Conservation (phyloP, 2,329 filamentous ascomycete genomes). For the Scorias spongiosa region DNA sequence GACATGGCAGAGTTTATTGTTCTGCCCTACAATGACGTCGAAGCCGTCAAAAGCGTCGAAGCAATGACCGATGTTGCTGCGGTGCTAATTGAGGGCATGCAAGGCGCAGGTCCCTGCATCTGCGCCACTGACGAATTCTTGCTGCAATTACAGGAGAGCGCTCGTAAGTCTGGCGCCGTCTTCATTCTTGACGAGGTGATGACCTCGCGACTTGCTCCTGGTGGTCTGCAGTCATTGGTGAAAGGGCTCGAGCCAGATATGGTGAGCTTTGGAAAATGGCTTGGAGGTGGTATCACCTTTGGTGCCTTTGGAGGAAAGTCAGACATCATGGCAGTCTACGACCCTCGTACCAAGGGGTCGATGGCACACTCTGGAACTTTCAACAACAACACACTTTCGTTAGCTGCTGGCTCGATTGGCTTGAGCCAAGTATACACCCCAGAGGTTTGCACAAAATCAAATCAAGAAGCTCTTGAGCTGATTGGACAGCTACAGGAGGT, state of each 20-base stretch:
- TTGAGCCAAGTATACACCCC: constrained; percentile 19
- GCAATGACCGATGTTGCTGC: constrained; percentile 35
- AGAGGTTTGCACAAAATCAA: constrained; percentile 13
- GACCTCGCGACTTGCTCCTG: constrained; percentile 41
- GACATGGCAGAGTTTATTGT: constrained; percentile 41
- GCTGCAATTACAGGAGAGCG: constrained; percentile 30
- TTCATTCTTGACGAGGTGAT: constrained; percentile 58
- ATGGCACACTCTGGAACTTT: constrained; percentile 47
- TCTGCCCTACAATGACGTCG: constrained; percentile 44
- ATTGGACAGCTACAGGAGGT: constrained; percentile 11
- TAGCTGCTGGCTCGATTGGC: constrained; percentile 35
- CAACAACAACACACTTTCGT: constrained; percentile 49
- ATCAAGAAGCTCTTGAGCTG: constrained; percentile 14
- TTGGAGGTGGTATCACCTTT: constrained; percentile 49
- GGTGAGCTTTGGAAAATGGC: constrained; percentile 47
- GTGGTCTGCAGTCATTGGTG: constrained; percentile 31
- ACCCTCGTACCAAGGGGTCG: constrained; percentile 26
- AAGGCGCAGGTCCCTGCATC: constrained; percentile 45
- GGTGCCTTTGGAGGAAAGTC: constrained; percentile 47
- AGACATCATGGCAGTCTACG: constrained; percentile 43
- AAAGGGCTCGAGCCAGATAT: constrained; percentile 39
- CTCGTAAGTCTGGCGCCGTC: constrained; percentile 35
- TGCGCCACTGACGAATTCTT: constrained; percentile 37
- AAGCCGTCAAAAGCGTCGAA: constrained; percentile 23
- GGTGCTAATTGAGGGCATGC: constrained; percentile 50